phyloP scores from a whole-genome alignment of 306 rosid genomes.

The Argentina anserina region DNA sequence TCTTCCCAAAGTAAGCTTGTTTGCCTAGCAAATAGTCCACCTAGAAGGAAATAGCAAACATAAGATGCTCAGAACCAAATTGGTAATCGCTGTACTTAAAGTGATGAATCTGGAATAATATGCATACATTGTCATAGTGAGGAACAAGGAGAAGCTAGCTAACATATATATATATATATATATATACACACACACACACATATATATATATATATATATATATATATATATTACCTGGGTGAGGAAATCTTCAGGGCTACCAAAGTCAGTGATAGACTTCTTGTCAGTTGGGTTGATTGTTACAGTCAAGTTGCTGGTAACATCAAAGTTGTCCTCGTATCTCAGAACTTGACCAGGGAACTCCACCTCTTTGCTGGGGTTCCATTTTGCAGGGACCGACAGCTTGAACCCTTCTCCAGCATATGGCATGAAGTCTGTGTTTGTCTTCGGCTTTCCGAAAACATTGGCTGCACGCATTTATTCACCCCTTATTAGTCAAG shows the following conservation, averaged over 20 bases:
- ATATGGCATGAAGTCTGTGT: slow-evolving; percentile 79
- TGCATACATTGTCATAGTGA: background rate
- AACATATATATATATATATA: slow-evolving; percentile 1
- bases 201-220: slow-evolving; percentile 6
- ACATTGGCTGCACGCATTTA: slow-evolving; percentile 69
- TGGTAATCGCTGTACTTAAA: slow-evolving; percentile 1
- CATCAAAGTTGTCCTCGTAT: slow-evolving; percentile 86
- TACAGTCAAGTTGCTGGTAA: slow-evolving; percentile 62
- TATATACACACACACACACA: slow-evolving; percentile 22
- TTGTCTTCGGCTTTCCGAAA: slow-evolving; percentile 86
- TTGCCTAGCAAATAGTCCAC: slow-evolving; percentile 89
- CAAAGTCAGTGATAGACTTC: slow-evolving; percentile 78
- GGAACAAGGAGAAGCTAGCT: background rate
- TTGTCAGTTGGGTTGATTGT: slow-evolving; percentile 70
- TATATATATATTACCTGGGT: slow-evolving; percentile 49
- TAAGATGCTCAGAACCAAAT: slow-evolving; percentile 22
- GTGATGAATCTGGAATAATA: background rate
- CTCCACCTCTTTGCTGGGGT: slow-evolving; percentile 87
- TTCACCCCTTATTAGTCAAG: slow-evolving; percentile 3
- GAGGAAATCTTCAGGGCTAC: slow-evolving; percentile 79
- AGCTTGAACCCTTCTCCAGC: slow-evolving; percentile 82
- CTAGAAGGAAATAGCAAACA: slow-evolving; percentile 36
- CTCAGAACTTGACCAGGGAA: slow-evolving; percentile 82
- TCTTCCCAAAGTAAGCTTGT: slow-evolving; percentile 83
- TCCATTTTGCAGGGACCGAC: slow-evolving; percentile 86